Conservation (phyloP, 768 basidiomycete species). For the Lyophyllum shimeji region DNA sequence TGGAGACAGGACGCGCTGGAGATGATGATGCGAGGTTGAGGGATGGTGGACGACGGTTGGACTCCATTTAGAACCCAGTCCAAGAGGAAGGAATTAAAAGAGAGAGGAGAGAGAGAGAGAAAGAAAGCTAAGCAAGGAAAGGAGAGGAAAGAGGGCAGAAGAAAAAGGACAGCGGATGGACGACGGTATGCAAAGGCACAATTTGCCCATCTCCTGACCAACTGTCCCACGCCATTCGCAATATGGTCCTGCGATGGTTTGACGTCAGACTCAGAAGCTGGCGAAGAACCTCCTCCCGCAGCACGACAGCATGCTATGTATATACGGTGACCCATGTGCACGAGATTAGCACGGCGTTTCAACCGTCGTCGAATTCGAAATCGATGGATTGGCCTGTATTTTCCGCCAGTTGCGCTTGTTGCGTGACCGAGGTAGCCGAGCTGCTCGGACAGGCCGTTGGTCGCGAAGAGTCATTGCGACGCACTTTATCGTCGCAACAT, state of each 20-base stretch:
- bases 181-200: slow-evolving; percentile 12
- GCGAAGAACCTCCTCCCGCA: slow-evolving; percentile 8
- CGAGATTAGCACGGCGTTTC: no score
- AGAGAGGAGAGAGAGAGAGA: slow-evolving; percentile 10
- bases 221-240: slow-evolving; percentile 18
- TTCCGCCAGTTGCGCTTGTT: slow-evolving; percentile 1
- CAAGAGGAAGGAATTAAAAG: slow-evolving; percentile 22
- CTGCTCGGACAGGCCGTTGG: background rate
- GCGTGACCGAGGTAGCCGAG: background rate
- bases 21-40: slow-evolving; percentile 30
- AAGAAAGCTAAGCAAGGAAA: slow-evolving; percentile 18
- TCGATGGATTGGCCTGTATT: background rate
- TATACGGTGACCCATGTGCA: slow-evolving; percentile 4
- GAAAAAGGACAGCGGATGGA: slow-evolving; percentile 6
- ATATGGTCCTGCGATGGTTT: slow-evolving; percentile 8
- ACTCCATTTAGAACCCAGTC: slow-evolving; percentile 34
- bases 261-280: slow-evolving; percentile 11
- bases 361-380: background rate
- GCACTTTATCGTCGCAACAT: background rate
- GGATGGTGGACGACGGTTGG: slow-evolving; percentile 22
- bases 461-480: background rate
- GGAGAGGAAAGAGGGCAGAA: slow-evolving; percentile 15
- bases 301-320: no score
- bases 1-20: slow-evolving; percentile 27
- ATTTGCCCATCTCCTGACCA: slow-evolving; percentile 5